Evolutionary conservation across 225 moss, liverwort and hornwort species (phyloP).

Genomic region (Asterella californica): DNA sequence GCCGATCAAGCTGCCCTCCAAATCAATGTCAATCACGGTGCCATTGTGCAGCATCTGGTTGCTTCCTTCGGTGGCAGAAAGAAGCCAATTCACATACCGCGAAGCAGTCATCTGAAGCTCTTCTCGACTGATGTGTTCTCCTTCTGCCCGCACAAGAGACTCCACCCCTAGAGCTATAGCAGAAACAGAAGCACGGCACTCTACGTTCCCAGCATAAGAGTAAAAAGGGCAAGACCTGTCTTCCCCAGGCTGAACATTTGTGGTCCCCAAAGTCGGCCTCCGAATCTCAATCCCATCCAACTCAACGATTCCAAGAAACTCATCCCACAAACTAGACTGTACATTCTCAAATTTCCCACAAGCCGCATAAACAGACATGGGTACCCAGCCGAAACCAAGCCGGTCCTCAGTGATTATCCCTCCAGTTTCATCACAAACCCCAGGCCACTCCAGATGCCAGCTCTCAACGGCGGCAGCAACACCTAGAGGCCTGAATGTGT

Average conservation of each 20-base stretch:
- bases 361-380: constrained; percentile 52
- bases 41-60: constrained; percentile 10
- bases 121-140: constrained; percentile 51
- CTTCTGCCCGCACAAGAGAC: constrained; percentile 52
- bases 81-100: constrained; percentile 83
- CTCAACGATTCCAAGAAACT: constrained; percentile 65
- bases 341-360: constrained; percentile 64
- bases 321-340: constrained; percentile 65
- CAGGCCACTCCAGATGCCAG: constrained; percentile 92
- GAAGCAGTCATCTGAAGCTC: constrained; percentile 53
- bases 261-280: constrained; percentile 9
- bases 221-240: constrained; percentile 35
- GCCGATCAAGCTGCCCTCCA: constrained; percentile 18
- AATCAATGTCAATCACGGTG: constrained; percentile 7
- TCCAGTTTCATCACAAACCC: constrained; percentile 29
- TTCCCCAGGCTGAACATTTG: constrained; percentile 3
- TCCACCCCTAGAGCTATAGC: constrained; percentile 67
- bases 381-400: constrained; percentile 40
- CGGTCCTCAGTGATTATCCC: constrained; percentile 28
- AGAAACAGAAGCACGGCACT: constrained; percentile 31
- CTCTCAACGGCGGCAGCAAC: constrained; percentile 82
- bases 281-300: constrained; percentile 37
- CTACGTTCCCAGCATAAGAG: constrained; percentile 18
- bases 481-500: constrained; percentile 68
- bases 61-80: constrained; percentile 78